Conservation (phyloP, 2,329 filamentous ascomycete species). For the Fusarium tanahbumbuense region DNA sequence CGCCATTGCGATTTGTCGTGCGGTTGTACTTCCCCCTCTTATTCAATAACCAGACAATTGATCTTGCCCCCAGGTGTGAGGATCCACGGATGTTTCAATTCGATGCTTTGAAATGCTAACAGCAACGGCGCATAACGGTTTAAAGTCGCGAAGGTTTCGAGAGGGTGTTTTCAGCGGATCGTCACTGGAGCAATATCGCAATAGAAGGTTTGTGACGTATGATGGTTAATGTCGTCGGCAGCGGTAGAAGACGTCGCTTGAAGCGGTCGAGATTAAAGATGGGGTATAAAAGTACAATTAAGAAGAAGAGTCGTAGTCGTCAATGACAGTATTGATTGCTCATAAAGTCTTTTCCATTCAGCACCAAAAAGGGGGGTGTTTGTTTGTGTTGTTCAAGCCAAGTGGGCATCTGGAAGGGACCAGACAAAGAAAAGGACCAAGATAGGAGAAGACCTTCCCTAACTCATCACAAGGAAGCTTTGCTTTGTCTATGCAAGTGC, state of each 20-base stretch:
- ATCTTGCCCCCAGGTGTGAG: slow-evolving; percentile 1
- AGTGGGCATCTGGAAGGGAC: slow-evolving; percentile 8
- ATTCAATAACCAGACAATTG: slow-evolving; percentile 13
- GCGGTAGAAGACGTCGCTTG: slow-evolving; percentile 1
- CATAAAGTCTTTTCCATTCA: slow-evolving; percentile 30
- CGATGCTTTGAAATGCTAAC: slow-evolving; percentile 30
- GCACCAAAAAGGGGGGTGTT: slow-evolving; percentile 37
- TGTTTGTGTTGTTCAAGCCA: slow-evolving; percentile 17
- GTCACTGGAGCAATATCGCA: slow-evolving; percentile 12
- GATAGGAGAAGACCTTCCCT: slow-evolving; percentile 36
- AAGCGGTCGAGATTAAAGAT: slow-evolving; percentile 29
- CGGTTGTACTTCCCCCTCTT: slow-evolving; percentile 17
- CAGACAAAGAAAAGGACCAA: slow-evolving; percentile 31
- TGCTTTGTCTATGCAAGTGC: slow-evolving; percentile 26
- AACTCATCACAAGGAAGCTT: slow-evolving; percentile 32
- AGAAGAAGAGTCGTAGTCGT: slow-evolving; percentile 28
- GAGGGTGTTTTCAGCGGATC: slow-evolving; percentile 9
- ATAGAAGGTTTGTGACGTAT: slow-evolving; percentile 31
- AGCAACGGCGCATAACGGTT: slow-evolving; percentile 46
- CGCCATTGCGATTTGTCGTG: slow-evolving; percentile 55
- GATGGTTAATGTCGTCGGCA: slow-evolving; percentile 1
- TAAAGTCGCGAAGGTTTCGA: slow-evolving; percentile 1
- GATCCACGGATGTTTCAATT: slow-evolving; percentile 31
- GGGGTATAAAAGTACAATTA: slow-evolving; percentile 22
- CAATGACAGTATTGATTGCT: slow-evolving; percentile 14